phyloP scores from a whole-genome alignment of 306 rosid species.

The Malus sieversii region DNA sequence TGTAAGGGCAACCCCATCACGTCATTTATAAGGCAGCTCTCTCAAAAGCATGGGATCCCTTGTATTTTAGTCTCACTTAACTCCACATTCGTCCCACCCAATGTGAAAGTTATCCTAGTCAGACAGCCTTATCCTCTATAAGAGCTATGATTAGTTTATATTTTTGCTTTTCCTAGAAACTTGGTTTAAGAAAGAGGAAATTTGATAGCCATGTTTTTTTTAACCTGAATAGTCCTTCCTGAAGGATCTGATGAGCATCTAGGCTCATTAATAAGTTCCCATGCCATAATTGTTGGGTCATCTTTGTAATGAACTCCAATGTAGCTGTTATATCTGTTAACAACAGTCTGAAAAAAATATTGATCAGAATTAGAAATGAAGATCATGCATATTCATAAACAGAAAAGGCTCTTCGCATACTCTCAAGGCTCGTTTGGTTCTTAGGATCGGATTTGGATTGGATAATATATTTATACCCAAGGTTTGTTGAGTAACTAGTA shows the following conservation, averaged over 20 bases:
- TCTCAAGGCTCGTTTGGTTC: background rate
- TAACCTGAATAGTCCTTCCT: conserved; percentile 83
- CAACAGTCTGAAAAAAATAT: conserved; percentile 43
- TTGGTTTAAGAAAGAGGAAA: background rate
- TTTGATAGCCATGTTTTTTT: background rate
- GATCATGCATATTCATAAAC: background rate
- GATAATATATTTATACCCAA: background rate
- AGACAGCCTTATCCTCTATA: too few species aligned
- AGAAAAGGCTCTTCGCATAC: background rate
- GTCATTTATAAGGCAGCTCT: background rate
- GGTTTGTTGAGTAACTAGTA: background rate
- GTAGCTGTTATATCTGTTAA: conserved; percentile 60
- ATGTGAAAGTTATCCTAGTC: too few species aligned
- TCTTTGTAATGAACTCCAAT: conserved; percentile 68
- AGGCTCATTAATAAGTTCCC: conserved; percentile 96
- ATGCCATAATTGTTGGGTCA: conserved; percentile 91
- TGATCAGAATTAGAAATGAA: conserved; percentile 20
- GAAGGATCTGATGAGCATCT: conserved; percentile 90
- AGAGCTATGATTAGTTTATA: too few species aligned
- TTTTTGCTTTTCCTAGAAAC: background rate
- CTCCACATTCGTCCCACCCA: background rate
- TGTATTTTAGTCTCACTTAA: background rate
- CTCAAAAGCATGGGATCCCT: background rate
- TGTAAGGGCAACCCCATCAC: background rate
- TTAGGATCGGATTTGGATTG: background rate